A percentile compares a stretch with the other conserved stretches of the same genome.
Conservation (phyloP, 148 eudicot species). For the Linanthus parryae region DNA sequence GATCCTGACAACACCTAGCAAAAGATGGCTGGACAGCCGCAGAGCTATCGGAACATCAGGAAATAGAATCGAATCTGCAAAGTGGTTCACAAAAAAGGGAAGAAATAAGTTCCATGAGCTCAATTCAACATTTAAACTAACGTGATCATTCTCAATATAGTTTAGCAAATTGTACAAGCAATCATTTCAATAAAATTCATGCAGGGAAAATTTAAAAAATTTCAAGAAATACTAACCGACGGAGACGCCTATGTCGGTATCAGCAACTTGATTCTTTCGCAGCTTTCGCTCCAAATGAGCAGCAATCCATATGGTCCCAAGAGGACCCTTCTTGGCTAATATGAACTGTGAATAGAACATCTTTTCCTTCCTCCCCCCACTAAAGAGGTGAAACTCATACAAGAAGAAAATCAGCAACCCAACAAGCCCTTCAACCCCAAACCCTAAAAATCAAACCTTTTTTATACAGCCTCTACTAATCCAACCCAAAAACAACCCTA, state of each 20-base stretch:
- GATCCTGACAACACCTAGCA: slow-evolving; percentile 98
- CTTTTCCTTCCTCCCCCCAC: slow-evolving; percentile 7
- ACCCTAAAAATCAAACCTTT: too few species aligned
- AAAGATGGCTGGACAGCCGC: slow-evolving; percentile 93
- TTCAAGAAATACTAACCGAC: slow-evolving; percentile 95
- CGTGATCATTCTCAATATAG: too few species aligned
- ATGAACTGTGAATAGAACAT: slow-evolving; percentile 98
- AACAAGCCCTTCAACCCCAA: too few species aligned
- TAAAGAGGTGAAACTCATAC: too few species aligned
- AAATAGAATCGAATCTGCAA: slow-evolving; percentile 75
- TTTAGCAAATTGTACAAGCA: too few species aligned
- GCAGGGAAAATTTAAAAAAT: too few species aligned
- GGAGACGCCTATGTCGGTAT: slow-evolving; percentile 87
- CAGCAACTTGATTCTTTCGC: slow-evolving; percentile 92
- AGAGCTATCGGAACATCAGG: slow-evolving; percentile 97
- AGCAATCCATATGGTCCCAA: slow-evolving; percentile 94
- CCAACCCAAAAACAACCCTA: too few species aligned
- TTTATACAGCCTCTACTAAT: too few species aligned
- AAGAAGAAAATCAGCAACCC: too few species aligned
- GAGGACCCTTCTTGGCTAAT: slow-evolving; percentile 91
- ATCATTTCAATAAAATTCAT: too few species aligned
- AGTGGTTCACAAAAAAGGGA: slow-evolving; percentile 4
- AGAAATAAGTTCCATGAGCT: not conserved
- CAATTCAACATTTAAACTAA: not conserved
- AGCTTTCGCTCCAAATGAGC: slow-evolving; percentile 96